A percentile compares a stretch with the other conserved stretches of the same genome.
These are phyloP conservation scores for Corymbia calophylla DNA, from an alignment of 441 rosid species.

Conservation along the genomic window DNA sequence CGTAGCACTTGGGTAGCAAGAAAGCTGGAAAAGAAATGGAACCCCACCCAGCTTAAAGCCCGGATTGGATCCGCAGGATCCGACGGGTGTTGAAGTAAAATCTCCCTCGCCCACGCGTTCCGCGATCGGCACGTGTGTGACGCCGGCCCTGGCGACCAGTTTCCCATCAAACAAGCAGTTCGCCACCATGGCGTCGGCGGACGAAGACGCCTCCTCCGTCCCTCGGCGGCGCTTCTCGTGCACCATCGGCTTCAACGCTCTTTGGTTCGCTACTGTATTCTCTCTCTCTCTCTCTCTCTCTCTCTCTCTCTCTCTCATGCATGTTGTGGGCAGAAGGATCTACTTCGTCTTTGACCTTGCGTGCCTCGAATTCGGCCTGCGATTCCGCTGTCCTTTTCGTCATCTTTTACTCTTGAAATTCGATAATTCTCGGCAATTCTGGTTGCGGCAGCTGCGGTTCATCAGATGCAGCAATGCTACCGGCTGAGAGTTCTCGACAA, in stretches of 20 bases:
- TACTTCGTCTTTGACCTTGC: background rate
- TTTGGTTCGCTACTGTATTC: conserved; percentile 91
- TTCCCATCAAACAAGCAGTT: too few relatives aligned
- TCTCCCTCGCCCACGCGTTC: background rate
- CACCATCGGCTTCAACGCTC: conserved; percentile 57
- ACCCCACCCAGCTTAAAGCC: background rate
- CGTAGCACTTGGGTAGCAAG: background rate
- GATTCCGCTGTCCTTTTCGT: background rate
- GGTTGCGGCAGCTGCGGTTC: conserved; percentile 52
- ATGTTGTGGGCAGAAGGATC: background rate
- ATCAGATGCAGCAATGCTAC: conserved; percentile 86
- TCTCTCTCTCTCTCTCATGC: background rate
- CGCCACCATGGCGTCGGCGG: background rate
- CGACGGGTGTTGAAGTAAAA: background rate
- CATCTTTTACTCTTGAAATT: background rate
- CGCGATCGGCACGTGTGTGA: background rate
- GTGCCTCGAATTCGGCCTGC: background rate
- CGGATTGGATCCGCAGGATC: background rate
- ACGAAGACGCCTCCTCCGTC: conserved; percentile 16
- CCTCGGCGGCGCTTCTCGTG: conserved; percentile 34
- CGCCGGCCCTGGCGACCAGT: background rate
- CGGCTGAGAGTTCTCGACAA: conserved; percentile 62
- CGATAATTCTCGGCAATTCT: background rate
- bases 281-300: conserved; percentile 1
- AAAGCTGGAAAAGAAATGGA: background rate